Conservation (phyloP, 768 basidiomycete species). For the Naganishia randhawae region DNA sequence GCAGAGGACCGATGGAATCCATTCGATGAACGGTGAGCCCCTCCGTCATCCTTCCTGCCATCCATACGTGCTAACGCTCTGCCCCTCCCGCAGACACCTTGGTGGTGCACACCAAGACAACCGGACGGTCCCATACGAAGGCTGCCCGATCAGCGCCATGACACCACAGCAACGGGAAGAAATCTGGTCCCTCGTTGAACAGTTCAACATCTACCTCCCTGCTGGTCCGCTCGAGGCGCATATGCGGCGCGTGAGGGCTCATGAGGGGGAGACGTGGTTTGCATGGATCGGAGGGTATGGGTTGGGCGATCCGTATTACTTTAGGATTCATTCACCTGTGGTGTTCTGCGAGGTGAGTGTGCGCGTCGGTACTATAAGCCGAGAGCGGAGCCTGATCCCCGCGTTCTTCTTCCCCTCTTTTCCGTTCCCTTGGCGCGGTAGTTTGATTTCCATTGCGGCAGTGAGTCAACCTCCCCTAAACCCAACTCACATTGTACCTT, state of each 20-base stretch:
- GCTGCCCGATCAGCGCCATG: constrained; percentile 34
- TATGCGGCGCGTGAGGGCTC: constrained; percentile 28
- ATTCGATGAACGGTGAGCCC: constrained; percentile 38
- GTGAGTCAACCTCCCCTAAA: constrained; percentile 20
- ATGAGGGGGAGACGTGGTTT: constrained; percentile 38
- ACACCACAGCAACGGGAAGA: constrained; percentile 33
- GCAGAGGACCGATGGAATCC: constrained; percentile 44
- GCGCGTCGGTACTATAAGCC: no score
- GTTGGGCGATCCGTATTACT: constrained; percentile 45
- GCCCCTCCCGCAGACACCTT: constrained; percentile 31
- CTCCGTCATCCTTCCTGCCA: constrained; percentile 32
- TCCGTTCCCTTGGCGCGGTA: neutral
- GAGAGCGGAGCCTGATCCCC: neutral
- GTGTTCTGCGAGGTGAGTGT: constrained; percentile 39
- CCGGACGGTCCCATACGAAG: constrained; percentile 41
- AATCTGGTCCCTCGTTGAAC: constrained; percentile 33
- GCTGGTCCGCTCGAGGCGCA: constrained; percentile 32
- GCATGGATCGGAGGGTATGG: constrained; percentile 43
- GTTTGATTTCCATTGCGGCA: constrained; percentile 48
- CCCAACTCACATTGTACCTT: neutral
- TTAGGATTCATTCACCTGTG: constrained; percentile 41
- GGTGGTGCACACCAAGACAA: constrained; percentile 45
- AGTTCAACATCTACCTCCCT: constrained; percentile 44
- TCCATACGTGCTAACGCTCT: neutral
- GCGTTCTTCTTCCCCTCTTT: no score